Evolutionary conservation across 164 flowering plant genomes (phyloP).

Genomic region (Piper betle): DNA sequence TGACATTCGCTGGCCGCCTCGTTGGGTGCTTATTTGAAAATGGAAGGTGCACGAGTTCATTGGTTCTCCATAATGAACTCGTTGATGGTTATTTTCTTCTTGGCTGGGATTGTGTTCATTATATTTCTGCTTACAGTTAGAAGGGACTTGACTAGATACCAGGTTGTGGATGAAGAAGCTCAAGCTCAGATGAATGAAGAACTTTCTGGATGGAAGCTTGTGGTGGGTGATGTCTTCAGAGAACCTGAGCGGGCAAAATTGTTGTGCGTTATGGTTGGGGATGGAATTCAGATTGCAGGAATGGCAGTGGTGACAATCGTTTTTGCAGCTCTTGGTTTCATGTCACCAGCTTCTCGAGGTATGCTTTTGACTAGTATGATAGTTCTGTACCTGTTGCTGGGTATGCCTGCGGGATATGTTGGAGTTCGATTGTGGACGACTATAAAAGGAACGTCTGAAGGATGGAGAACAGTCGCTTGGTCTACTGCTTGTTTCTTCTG

Average conservation of each 20-base stretch:
- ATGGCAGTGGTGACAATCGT: conserved; percentile 31
- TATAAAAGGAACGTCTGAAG: conserved; percentile 23
- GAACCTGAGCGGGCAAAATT: conserved; percentile 24
- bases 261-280: conserved; percentile 29
- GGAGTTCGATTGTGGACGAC: conserved; percentile 31
- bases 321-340: conserved; percentile 31
- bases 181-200: conserved; percentile 70
- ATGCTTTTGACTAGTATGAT: conserved; percentile 31
- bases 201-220: conserved; percentile 67
- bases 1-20: conserved; percentile 36
- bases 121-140: conserved; percentile 34
- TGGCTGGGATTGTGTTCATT: conserved; percentile 47
- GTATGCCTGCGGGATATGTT: conserved; percentile 27
- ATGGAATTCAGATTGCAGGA: conserved; percentile 29
- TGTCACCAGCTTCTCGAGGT: conserved; percentile 36
- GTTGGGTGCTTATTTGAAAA: conserved; percentile 54
- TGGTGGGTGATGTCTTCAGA: conserved; percentile 59
- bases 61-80: conserved; percentile 56
- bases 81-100: conserved; percentile 43
- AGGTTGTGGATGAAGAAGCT: conserved; percentile 54
- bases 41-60: conserved; percentile 50
- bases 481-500: conserved; percentile 29
- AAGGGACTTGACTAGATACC: conserved; percentile 36
- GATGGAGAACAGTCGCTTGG: conserved; percentile 30
- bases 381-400: conserved; percentile 25